These are phyloP conservation scores for Stereum hirsutum DNA, from an alignment of 1,284 basidiomycete genomes.

Conservation along the genomic window DNA sequence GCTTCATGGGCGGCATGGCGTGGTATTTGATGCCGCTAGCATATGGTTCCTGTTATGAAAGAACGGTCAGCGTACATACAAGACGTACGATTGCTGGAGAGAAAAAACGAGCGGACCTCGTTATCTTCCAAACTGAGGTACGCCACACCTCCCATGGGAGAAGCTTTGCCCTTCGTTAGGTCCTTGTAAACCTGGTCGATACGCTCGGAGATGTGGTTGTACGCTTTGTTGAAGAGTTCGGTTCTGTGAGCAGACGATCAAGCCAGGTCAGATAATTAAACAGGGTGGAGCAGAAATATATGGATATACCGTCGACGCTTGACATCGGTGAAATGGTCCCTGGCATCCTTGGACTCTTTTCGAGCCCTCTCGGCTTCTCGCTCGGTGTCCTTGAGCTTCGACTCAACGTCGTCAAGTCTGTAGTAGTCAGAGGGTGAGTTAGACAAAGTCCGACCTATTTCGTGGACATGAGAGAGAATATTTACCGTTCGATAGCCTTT, in stretches of 20 bases:
- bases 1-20: constrained; percentile 99
- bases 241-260: constrained; percentile 28
- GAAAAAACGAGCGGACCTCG: constrained; percentile 47
- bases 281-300: background rate
- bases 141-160: constrained; percentile 92
- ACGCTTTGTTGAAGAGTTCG: constrained; percentile 94
- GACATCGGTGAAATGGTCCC: constrained; percentile 86
- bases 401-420: constrained; percentile 90
- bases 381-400: constrained; percentile 64
- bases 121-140: constrained; percentile 94
- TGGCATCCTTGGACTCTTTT: constrained; percentile 80
- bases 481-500: constrained; percentile 86
- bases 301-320: constrained; percentile 65
- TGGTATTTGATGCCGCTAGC: constrained; percentile 95
- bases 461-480: background rate
- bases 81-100: background rate
- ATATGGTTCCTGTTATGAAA: constrained; percentile 76
- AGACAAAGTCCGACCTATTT: too few relatives aligned
- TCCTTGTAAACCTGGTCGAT: constrained; percentile 99
- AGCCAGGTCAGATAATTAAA: background rate
- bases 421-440: constrained; percentile 1
- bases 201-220: constrained; percentile 88
- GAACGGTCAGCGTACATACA: background rate
- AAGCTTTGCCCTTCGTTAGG: constrained; percentile 88
- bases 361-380: constrained; percentile 71